Base-by-base conservation (phyloP, 2,329 filamentous ascomycete species). In the Fusarium sp. region DNA sequence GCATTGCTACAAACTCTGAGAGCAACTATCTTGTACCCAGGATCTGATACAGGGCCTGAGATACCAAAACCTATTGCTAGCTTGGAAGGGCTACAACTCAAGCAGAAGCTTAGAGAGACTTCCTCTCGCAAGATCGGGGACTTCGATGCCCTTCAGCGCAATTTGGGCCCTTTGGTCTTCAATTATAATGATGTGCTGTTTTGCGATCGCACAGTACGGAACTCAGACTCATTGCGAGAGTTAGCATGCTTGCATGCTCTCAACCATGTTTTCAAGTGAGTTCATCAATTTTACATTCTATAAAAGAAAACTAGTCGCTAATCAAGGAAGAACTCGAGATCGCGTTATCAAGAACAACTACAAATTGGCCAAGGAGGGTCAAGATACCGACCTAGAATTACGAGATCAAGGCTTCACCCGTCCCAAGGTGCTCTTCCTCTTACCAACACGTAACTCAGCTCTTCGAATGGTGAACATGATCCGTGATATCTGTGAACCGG, bases 331-430 rank as follows among this genome's bases (percentile, higher is more conserved):
- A 81, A 98, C 95, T 4, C 91, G 96, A 72, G 95, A 98, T 78
- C 90, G 91, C 35, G 93, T 98, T 1, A 89, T 98, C 68, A 98
- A 97, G 82, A 97, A 98, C 83, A 98, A 95, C 78, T 89, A 93
- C 59, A 93, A 91, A 71, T 83, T 97, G 15, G 86, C 92, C 14
- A 91, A 91, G 75, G 89, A 92, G 59, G 86, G 89, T 7, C 87
- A 88, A 14, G 86, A 86, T 41, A 84, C 87, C 20, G 91, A 93
- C 41, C 83, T 93, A 8, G 94, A 97, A 73, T 85, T 94, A 22
- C 90, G 94, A 71, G 96, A 99, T 75, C 96, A 99, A 82, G 96
- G 96, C 1, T 99, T 98, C 81, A 98, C 95, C 1, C 87, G 96
- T 9, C 96, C 96, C 12, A 98, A 98, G 79, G 92, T 98, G 11